phyloP scores from a whole-genome alignment of 75 land plant species.

The Sequoiadendron giganteum region DNA sequence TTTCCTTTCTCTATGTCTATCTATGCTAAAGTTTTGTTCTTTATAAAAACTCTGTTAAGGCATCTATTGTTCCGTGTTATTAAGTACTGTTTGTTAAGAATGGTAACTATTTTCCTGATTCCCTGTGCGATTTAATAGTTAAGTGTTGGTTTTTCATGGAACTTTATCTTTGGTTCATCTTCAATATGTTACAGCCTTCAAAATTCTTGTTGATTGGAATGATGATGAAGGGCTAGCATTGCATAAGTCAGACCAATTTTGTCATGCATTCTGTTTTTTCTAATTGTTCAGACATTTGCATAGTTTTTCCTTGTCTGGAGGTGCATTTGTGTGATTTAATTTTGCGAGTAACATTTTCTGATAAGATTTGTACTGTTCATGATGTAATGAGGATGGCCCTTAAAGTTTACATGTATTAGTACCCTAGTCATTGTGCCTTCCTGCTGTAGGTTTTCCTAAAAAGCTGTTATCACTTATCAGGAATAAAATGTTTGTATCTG shows the following conservation, averaged over 20 bases:
- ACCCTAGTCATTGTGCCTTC: too few species aligned
- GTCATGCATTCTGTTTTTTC: not conserved
- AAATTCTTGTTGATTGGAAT: not conserved
- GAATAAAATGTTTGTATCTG: too few species aligned
- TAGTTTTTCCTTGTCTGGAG: not conserved
- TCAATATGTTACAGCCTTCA: not conserved
- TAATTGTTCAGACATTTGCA: not conserved
- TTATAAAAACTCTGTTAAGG: not conserved
- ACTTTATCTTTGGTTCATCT: not conserved
- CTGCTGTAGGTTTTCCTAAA: too few species aligned
- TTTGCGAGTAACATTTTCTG: not conserved
- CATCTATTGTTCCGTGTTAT: not conserved
- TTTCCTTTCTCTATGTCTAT: not conserved
- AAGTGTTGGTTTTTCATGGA: not conserved
- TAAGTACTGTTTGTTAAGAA: too few species aligned
- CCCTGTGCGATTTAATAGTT: too few species aligned
- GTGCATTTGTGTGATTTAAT: not conserved
- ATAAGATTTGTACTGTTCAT: not conserved
- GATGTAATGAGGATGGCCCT: not conserved
- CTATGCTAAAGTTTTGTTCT: not conserved
- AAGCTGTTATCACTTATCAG: too few species aligned
- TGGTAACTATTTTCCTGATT: too few species aligned
- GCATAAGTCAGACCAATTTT: not conserved
- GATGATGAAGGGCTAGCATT: not conserved
- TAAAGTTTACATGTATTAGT: not conserved